Base-by-base conservation (phyloP, 202 grass and related monocot genomes). In the Brachypodium distachyon region DNA sequence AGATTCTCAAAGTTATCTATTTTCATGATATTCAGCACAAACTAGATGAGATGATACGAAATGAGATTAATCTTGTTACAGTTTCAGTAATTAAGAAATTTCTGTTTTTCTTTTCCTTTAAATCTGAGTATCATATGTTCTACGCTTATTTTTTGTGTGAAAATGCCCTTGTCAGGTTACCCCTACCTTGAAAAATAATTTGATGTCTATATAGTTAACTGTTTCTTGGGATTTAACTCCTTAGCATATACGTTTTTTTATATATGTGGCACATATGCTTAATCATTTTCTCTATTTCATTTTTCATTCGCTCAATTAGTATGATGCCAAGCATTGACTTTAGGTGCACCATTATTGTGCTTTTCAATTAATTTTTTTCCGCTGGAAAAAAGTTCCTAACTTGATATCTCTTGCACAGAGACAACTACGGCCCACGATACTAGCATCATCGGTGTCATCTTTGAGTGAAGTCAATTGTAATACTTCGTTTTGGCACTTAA, bases 391-490 rank as follows among this genome's bases (percentile, higher is more conserved):
- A 18, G 25, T 66, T 49, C 65, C 53, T 42, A 65, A 11, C 9
- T 52, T 48, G 42, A 54, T 47, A 60, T 44, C 64, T 82, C 12
- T 78, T 79, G 38, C 27, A 16, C 74, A 86, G 89, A 78, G 75
- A 73, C 84, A 90, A 65, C 27, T 88, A 66, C 83, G 70, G 25
- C 68, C 83, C 48, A 98, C 88, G 81, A 76, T 77, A 77, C 88
- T 85, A 84, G 46, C 84, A 85, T 90, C 89, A 57, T 43, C 85
- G 28, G 74, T 83, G 38, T 92, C 89, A 80, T 83, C 81, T 48
- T 82, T 94, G 56, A 70, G 40, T 44, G 83, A 86, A 76, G 64
- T 94, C 67, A 84, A 74, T 28, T 81, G 95, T 98, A 90, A 92
- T 92, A 70, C 33, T 86, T n/a, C 72, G 27, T 28, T 54, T 36